These are phyloP conservation scores for Candida palmyrensis DNA, from an alignment of 805 yeast species.

Conservation along the genomic window DNA sequence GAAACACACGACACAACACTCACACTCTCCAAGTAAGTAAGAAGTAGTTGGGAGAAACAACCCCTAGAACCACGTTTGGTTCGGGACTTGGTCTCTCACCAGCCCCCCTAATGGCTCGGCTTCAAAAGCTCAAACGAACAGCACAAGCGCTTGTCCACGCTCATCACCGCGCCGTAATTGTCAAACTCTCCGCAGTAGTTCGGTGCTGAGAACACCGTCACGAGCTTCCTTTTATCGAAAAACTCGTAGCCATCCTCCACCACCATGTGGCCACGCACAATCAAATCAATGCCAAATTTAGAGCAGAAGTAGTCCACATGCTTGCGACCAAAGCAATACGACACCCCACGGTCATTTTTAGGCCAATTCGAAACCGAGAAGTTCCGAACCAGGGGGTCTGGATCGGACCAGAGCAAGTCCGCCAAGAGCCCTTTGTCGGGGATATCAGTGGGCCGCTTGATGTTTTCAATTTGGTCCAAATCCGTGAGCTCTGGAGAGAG, in stretches of 20 bases:
- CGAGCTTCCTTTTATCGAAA: constrained; percentile 66
- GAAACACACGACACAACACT: no score
- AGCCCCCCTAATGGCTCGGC: no score
- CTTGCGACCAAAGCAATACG: constrained; percentile 69
- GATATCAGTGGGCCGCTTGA: constrained; percentile 77
- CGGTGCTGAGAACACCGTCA: constrained; percentile 79
- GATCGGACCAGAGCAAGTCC: constrained; percentile 81
- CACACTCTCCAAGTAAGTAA: no score
- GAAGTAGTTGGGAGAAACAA: no score
- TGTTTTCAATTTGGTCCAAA: constrained; percentile 63
- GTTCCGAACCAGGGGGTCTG: constrained; percentile 43
- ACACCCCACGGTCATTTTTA: constrained; percentile 79
- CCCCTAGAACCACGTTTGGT: no score
- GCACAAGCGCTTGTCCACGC: constrained; percentile 60
- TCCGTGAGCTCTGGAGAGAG: constrained; percentile 65
- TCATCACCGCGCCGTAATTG: constrained; percentile 78
- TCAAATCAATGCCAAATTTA: constrained; percentile 66
- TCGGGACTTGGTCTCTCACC: no score
- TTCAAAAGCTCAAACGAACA: constrained; percentile 69
- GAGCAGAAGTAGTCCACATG: constrained; percentile 68
- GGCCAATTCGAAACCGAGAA: constrained; percentile 55
- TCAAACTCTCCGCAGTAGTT: constrained; percentile 80
- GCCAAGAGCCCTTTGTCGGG: constrained; percentile 77
- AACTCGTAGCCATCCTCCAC: constrained; percentile 87
- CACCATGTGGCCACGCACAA: constrained; percentile 85